phyloP scores from a whole-genome alignment of 129 eudicot species.

The Cynara cardunculus region DNA sequence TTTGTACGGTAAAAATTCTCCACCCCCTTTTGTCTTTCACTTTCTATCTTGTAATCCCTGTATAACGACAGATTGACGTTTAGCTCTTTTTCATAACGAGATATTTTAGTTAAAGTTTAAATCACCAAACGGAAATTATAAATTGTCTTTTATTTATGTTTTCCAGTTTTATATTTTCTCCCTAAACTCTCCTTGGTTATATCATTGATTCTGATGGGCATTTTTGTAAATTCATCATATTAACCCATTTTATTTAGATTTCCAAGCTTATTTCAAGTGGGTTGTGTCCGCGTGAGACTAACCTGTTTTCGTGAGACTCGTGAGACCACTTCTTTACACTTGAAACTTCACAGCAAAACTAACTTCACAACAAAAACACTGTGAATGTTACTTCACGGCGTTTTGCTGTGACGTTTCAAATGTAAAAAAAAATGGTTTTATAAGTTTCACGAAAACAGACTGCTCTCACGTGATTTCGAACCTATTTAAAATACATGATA shows the following conservation, averaged over 20 bases:
- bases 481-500: background rate
- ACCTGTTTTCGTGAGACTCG: too few species aligned
- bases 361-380: too few species aligned
- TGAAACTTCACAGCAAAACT: too few species aligned
- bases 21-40: constrained; percentile 69
- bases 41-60: constrained; percentile 74
- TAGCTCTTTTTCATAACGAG: background rate
- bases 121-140: background rate
- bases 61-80: background rate
- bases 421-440: too few species aligned
- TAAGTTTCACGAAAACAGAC: too few species aligned
- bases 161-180: background rate
- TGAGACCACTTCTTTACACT: too few species aligned
- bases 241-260: background rate
- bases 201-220: background rate
- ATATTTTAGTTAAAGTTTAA: background rate
- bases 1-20: constrained; percentile 58
- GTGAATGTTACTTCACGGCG: too few species aligned
- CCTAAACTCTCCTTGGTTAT: background rate
- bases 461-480: too few species aligned
- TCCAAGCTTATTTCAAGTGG: too few species aligned
- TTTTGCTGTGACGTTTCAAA: too few species aligned
- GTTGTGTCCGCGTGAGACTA: too few species aligned
- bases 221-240: background rate
- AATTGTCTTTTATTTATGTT: too few species aligned